Base-by-base conservation (phyloP, 2,329 filamentous ascomycete species). In the Gaeumannomyces sp. region DNA sequence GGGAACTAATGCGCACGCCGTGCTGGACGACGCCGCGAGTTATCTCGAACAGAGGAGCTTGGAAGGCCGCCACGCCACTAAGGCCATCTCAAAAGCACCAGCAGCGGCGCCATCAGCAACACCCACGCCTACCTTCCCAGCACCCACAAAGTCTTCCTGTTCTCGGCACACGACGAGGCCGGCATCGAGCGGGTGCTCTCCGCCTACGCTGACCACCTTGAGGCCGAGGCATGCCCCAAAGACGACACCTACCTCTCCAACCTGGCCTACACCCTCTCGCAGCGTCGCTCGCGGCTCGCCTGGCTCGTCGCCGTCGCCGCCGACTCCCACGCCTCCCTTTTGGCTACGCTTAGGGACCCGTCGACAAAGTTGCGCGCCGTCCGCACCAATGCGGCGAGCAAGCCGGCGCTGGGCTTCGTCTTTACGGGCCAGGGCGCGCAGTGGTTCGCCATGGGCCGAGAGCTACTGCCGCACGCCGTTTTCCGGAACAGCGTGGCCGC, bases 361-460 rank as follows among this genome's bases (percentile, higher is more conserved):
- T 11, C 60, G 22, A 61, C 60, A 29, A 28, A n/a, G 67, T 75
- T 25, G 69, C 73, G n/a, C 11, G 25, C 60, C 1, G n/a, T 61
- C 33, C 60, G n/a, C 6, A 31, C n/a, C 13, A 16, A 16, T 1
- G 45, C 27, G 28, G 33, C 31, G 11, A 61, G 16, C 35, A 19
- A 1, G 60, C n/a, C 60, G 0, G 60, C 60, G 14, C n/a, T 77
- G 27, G 76, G 74, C 28, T 78, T 77, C 68, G 45, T 62, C 16
- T 78, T 78, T 68, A 78, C 76, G 2, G 77, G 77, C 1, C 75
- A 77, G 61, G 76, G 76, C 14, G 76, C 76, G 0, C 76, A 77
- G 63, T 77, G 75, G 75, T 65, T 70, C 4, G 70, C 67, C 59
- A 77, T 77, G 75, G 76, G 76, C n/a, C 69, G 69, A 4, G 74